These are phyloP conservation scores for Haplosporangium sp. DNA, from an alignment of 371 early-diverging fungal genomes.

Conservation along the genomic window DNA sequence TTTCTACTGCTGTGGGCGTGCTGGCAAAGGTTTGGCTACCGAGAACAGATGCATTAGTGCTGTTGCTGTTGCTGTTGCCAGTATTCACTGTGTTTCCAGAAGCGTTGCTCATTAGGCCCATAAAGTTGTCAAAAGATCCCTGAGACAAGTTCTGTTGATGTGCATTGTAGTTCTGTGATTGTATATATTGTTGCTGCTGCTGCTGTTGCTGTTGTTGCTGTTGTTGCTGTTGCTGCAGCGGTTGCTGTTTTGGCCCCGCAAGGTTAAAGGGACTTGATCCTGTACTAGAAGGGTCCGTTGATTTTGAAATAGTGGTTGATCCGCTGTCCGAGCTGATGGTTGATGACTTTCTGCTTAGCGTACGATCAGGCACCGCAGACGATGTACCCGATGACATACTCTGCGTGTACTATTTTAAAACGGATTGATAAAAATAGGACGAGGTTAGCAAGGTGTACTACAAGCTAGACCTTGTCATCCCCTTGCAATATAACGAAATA, in stretches of 20 bases:
- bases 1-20: slow-evolving; percentile 24
- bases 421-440: slow-evolving; percentile 11
- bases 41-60: slow-evolving; percentile 8
- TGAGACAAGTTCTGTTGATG: slow-evolving; percentile 8
- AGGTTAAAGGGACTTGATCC: slow-evolving; percentile 38
- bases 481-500: slow-evolving; percentile 13
- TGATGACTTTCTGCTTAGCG: slow-evolving; percentile 50
- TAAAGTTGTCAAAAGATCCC: slow-evolving; percentile 30
- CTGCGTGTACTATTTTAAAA: background rate
- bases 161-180: no score
- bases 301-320: slow-evolving; percentile 43
- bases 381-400: slow-evolving; percentile 1
- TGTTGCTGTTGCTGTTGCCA: background rate
- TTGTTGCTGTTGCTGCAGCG: slow-evolving; percentile 14
- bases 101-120: slow-evolving; percentile 16
- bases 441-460: background rate
- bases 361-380: slow-evolving; percentile 32
- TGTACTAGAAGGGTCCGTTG: slow-evolving; percentile 40
- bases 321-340: slow-evolving; percentile 52
- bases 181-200: background rate
- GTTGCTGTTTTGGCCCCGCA: slow-evolving; percentile 22
- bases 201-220: slow-evolving; percentile 13
- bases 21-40: slow-evolving; percentile 13
- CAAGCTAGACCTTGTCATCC: background rate
- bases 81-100: background rate